Evolutionary conservation across 768 basidiomycete species (phyloP), one percentile per base, ranked within the genome.

Genomic region (Phaffia tasmanica): DNA sequence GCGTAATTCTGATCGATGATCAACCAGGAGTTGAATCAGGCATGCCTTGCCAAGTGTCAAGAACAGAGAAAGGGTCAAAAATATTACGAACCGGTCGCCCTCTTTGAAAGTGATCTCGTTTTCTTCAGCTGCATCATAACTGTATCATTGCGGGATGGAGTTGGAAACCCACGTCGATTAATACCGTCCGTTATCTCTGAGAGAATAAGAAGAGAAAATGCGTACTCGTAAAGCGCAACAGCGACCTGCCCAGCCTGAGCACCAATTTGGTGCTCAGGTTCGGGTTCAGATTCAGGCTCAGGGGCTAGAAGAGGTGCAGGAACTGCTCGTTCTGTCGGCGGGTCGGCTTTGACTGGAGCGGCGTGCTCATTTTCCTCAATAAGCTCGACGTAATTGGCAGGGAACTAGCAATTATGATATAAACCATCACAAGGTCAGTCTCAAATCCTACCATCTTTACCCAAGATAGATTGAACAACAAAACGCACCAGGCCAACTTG

Each of bases 111-210:
- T 81, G 32, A 95, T 77, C 73, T 95, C 92, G 73, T 97, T 95
- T 71, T 91, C 90, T 74, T 95, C 92, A 0, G 83, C 83, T 0
- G 92, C 89, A 14, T 90, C 88, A 72, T 93, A 94, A 70, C 88
- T 92, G 62, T 6, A 58, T 8, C 63, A 0, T 59, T 27, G 48
- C 25, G n/a, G 11, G 35, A 42, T n/a, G n/a, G 27, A 67, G 57
- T 30, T 14, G 18, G 30, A 8, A 32, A 62, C 14, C 21, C 7
- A 47, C 25, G 19, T 29, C 19, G 48, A 7, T 18, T 23, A 15
- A n/a, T 19, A 63, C 71, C 63, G 74, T 60, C 50, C 51, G 1
- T 7, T n/a, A 50, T 25, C 50, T 49, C 69, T n/a, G n/a, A n/a
- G n/a, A 61, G 25, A 19, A 65, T 23, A n/a, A 32, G 55, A 46